phyloP scores from a whole-genome alignment of 768 basidiomycete species.

The Leccinum fibrillosum region DNA sequence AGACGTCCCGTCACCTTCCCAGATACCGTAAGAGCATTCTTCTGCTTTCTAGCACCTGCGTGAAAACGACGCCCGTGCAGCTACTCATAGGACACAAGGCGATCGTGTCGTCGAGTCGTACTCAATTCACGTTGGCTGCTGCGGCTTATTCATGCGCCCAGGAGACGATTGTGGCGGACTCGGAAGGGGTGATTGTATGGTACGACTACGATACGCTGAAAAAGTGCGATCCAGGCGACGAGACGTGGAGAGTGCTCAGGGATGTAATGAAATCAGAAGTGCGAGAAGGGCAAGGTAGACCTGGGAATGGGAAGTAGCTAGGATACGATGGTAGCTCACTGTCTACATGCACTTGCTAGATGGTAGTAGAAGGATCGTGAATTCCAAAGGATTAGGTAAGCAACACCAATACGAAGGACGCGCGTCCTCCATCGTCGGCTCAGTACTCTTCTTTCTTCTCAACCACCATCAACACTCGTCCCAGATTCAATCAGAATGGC shows the following conservation, averaged over 20 bases:
- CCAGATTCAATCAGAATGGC: slow-evolving; percentile 42
- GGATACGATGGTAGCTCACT: background rate
- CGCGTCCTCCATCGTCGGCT: slow-evolving; percentile 25
- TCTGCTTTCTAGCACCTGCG: background rate
- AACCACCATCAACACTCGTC: slow-evolving; percentile 10
- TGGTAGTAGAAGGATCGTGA: slow-evolving; percentile 12
- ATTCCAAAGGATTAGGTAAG: slow-evolving; percentile 18
- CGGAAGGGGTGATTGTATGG: slow-evolving; percentile 68
- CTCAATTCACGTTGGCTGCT: slow-evolving; percentile 48
- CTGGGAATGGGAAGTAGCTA: background rate
- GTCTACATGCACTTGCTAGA: background rate
- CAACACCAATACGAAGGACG: slow-evolving; percentile 19
- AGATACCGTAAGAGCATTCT: slow-evolving; percentile 54
- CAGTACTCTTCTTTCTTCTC: slow-evolving; percentile 8
- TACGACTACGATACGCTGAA: slow-evolving; percentile 68
- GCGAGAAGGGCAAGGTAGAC: slow-evolving; percentile 12
- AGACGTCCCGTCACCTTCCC: slow-evolving; percentile 72
- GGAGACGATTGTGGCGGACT: slow-evolving; percentile 58
- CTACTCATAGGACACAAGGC: slow-evolving; percentile 65
- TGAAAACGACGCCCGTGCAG: slow-evolving; percentile 29
- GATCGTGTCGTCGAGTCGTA: slow-evolving; percentile 34
- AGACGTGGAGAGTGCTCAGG: slow-evolving; percentile 35
- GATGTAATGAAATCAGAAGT: slow-evolving; percentile 19
- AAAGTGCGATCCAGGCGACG: slow-evolving; percentile 62
- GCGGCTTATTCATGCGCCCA: slow-evolving; percentile 66